Base-by-base conservation (phyloP, 768 basidiomycete species). In the Cystobasidium tubakii region DNA sequence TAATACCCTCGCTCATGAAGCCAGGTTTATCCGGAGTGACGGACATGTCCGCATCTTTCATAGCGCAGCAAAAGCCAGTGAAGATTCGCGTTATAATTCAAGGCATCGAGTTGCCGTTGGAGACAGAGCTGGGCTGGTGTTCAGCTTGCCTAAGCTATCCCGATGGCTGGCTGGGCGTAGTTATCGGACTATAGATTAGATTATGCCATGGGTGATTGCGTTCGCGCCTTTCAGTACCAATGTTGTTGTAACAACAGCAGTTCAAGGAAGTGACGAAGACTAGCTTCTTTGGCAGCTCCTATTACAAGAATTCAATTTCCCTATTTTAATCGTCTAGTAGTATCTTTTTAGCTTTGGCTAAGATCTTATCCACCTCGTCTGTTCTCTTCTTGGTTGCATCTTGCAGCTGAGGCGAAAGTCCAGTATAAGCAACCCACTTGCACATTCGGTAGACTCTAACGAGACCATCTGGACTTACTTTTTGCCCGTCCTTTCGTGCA, bases 111-210 rank as follows among this genome's bases (percentile, higher is more conserved):
- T 82, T 89, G 0, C 96, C 95, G 0, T 84, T 86, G 9, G 92
- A 96, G 34, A 85, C 92, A 6, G 95, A 98, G 84, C 97, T 82
- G 92, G 89, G 3, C 96, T 95, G 94, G 81, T 98, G n/a, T 90
- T 91, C 44, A 12, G 88, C 90, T 23, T 92, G 92, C 78, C 83
- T 97, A 82, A 87, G 89, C 15, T 93, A 92, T 9, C 91, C 92
- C 15, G 96, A 98, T 79, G 96, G 96, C 4, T 98, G 93, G 93
- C 50, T 79, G 4, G 66, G 66, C 31, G 50, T 67, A 1, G 46
- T 67, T 13, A 33, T 67, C 23, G 66, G 13, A 17, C 31, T 67
- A 42, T 67, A 67, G 29, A 6, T 15, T 36, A 13, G n/a, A n/a
- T n/a, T n/a, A n/a, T n/a, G n/a, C n/a, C n/a, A n/a, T n/a, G n/a